Evolutionary conservation across 352 stramenopile species (phyloP), one percentile per base, ranked within the genome.

Genomic region (Phytophthora fragariae): DNA sequence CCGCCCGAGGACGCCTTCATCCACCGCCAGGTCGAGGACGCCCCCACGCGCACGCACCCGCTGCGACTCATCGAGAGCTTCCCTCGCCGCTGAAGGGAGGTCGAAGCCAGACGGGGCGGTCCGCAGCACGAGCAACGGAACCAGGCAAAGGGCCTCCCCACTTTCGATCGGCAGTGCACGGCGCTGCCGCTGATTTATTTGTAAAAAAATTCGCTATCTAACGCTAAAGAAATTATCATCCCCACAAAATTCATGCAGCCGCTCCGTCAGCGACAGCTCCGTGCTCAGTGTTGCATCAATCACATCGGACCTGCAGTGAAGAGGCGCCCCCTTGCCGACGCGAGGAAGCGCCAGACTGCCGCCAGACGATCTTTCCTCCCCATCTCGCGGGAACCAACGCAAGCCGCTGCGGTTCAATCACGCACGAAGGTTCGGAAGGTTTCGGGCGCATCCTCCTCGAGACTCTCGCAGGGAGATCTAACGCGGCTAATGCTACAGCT

Each of bases 1-100:
- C 86, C 82, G 19, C 77, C 82, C 1, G 65, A 83, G 44, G 84
- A 93, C 69, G 81, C 83, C 3, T 77, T 91, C 50, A 86, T 93
- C 68, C 81, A 89, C 72, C 81, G 80, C 31, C 75, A 92, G 68
- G 39, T 70, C 49, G 64, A 80, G 24, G 64, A 83, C 50, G 66
- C 37, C 29, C 44, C 46, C n/a, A 62, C 9, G 24, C 68, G 54
- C 12, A 68, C 65, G 15, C 55, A 75, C 37, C 68, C 73, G 10
- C 59, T 82, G 31, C 72, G 75, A 9, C 72, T 80, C 7, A 79
- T 80, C 21, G 76, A 86, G 70, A 79, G 68, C 61, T 78, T 85
- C 37, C 68, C 61, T n/a, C 73, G 72, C 15, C 69, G 72, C 31
- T 81, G 49, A 60, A 24, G 21, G 19, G 35, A 33, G 50, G 27